Evolutionary conservation across 129 eudicot genomes (phyloP), one percentile per base, ranked within the genome.

Genomic region (Saposhnikovia divaricata): DNA sequence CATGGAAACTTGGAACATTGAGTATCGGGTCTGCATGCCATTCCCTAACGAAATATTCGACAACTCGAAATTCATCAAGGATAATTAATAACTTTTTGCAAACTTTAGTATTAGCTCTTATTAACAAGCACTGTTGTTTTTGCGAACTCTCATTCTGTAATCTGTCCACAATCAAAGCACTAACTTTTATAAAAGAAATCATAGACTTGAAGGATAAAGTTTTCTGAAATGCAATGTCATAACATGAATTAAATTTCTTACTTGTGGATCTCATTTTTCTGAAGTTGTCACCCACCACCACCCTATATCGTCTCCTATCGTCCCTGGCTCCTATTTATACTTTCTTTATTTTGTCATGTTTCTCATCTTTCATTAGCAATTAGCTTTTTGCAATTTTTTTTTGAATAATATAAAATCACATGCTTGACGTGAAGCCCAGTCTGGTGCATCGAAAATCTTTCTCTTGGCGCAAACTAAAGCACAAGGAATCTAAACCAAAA

Each of bases 11-110:
- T 34, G 37, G 37, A 34, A 34, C 37, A 75, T 91, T 1, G 97
- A 27, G 97, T 91, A 61, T 91, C 91, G 31, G 97, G 93, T 84
- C 93, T 91, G 84, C 97, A 94, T 28, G 97, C 93, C 97, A 94
- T 94, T 79, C 96, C 96, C 96, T 90, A 42, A 72, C 47, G 48
- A 57, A 72, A 4, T n/a, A 21, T 68, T 51, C 37, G 23, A 55
- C 9, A 6, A 7, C 11, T 50, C 21, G n/a, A 48, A 80, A 47
- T 57, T 23, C 34, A 57, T 1, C 45, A 42, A 57, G 65, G 12
- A 57, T 57, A 59, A 59, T 7, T 59, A 59, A 16, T 57, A 57
- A 34, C 37, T 34, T 34, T 0, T 1, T 34, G 2, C 37, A 34
- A 1, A 34, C 37, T 34, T 34, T 34, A 34, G 2, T 34, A 34